Percentiles rank a stretch among this genome's conserved stretches.
Evolutionary conservation across 2,329 filamentous ascomycete species (phyloP).

Genomic region (Ophiostoma sp.): DNA sequence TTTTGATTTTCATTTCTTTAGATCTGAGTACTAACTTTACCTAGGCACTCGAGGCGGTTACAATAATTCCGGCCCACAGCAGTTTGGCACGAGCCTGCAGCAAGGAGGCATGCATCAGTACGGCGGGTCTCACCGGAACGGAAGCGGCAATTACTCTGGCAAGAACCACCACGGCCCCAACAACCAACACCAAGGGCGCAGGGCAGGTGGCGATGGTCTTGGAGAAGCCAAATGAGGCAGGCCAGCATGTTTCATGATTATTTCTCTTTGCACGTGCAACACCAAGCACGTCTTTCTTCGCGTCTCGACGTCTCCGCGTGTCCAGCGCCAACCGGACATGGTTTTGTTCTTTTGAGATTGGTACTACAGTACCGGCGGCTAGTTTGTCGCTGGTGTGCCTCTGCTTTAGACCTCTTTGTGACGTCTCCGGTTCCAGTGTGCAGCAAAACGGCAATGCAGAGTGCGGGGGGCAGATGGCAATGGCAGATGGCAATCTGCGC

Average conservation of each 20-base stretch:
- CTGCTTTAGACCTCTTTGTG: neutral
- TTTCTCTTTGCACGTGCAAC: neutral
- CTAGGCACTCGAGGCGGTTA: constrained; percentile 52
- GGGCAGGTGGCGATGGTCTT: neutral
- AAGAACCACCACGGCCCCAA: constrained; percentile 47
- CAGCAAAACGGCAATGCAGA: neutral
- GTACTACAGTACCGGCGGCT: neutral
- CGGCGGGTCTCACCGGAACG: constrained; percentile 54
- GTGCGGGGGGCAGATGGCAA: neutral
- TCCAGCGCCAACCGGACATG: constrained; percentile 2
- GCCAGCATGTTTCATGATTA: neutral
- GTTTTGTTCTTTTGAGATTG: constrained; percentile 9
- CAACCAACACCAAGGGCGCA: constrained; percentile 23
- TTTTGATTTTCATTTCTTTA: neutral
- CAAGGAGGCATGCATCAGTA: constrained; percentile 54
- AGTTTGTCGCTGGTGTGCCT: neutral
- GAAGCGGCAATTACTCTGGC: constrained; percentile 46
- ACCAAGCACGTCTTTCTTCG: neutral
- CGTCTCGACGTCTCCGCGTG: neutral
- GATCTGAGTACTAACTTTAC: neutral
- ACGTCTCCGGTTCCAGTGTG: neutral
- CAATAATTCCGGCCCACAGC: constrained; percentile 53
- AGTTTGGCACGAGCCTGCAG: constrained; percentile 61
- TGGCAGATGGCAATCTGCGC: neutral
- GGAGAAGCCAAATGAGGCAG: constrained; percentile 15